Conservation (phyloP, 345 rosid genomes). For the Brassica cretica region DNA sequence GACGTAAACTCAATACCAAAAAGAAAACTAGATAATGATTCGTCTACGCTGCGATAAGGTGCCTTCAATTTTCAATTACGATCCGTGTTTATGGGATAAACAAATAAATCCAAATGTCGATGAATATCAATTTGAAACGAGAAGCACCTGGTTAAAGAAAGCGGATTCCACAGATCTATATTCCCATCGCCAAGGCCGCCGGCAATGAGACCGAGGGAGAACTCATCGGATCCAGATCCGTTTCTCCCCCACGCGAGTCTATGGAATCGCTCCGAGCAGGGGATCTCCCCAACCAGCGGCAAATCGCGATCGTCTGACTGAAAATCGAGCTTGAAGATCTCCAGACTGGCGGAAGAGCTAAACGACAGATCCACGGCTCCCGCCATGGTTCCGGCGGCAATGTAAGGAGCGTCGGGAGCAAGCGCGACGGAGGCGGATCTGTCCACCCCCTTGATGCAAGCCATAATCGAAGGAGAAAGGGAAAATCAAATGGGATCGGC, state of each 20-base stretch:
- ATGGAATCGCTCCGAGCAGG: conserved; percentile 92
- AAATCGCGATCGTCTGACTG: conserved; percentile 89
- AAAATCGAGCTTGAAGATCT: conserved; percentile 96
- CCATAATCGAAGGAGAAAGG: conserved; percentile 46
- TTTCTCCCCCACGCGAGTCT: conserved; percentile 90
- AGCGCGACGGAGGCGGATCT: conserved; percentile 96
- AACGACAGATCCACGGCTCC: conserved; percentile 97
- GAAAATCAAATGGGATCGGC: background rate
- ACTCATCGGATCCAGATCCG: conserved; percentile 83
- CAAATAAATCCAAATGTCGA: background rate
- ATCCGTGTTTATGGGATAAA: background rate
- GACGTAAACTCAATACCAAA: conserved; percentile 8
- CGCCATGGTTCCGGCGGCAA: conserved; percentile 99
- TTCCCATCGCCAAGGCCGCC: conserved; percentile 95
- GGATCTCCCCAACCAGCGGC: conserved; percentile 69
- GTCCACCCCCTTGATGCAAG: conserved; percentile 83
- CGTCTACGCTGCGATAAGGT: background rate
- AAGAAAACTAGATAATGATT: background rate
- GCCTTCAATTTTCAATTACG: background rate
- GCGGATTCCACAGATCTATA: conserved; percentile 90
- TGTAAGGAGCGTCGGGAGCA: conserved; percentile 91
- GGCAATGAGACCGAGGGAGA: conserved; percentile 80
- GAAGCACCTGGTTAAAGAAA: conserved; percentile 66
- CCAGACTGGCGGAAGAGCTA: conserved; percentile 88
- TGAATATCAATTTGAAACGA: background rate